Evolutionary conservation across 352 stramenopile genomes (phyloP), one percentile per base, ranked within the genome.

Genomic region (Globisporangium canariense): DNA sequence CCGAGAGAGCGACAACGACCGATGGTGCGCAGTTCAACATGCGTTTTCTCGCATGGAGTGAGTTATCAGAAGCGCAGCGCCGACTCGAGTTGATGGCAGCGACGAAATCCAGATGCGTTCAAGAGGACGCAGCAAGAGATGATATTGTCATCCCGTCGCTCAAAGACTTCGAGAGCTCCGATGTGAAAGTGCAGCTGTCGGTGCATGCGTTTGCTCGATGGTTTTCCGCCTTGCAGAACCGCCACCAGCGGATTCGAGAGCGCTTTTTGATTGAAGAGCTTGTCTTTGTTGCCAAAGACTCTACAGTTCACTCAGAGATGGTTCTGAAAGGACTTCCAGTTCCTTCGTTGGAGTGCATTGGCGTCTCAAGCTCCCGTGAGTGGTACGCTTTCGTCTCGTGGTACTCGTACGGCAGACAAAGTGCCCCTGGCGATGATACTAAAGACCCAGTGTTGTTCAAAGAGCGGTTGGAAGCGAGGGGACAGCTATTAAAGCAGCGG

Each of bases 231-330:
- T 77, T 45, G 14, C 67, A 77, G 14, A 65, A 77, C 30, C 69
- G 77, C 47, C 79, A 66, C 20, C 76, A 85, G 61, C 65, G 70
- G 18, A 70, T 86, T 50, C 81, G 83, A 36, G 77, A 86, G 45
- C 67, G 45, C 2, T 91, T 90, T 62, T 58, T 92, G 5, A 54
- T 36, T 0, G 83, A 92, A 50, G 83, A 92, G 55, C 69, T 92
- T 3, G 36, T 22, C 2, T 92, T 78, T 64, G 83, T 79, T 47
- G 81, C 69, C n/a, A 59, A 60, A 16, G 78, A 90, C 47, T 56
- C 68, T 14, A 36, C 69, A 25, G 56, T 89, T 18, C 71, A 77
- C 41, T 58, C 77, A 28, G 71, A 82, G 13, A 54, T 89, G 43
- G 71, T 61, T 7, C 61, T 70, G 32, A 58, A 55, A 30, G 78